Base-by-base conservation (phyloP, 169 alveolate species). In the Plasmodium relictum region DNA sequence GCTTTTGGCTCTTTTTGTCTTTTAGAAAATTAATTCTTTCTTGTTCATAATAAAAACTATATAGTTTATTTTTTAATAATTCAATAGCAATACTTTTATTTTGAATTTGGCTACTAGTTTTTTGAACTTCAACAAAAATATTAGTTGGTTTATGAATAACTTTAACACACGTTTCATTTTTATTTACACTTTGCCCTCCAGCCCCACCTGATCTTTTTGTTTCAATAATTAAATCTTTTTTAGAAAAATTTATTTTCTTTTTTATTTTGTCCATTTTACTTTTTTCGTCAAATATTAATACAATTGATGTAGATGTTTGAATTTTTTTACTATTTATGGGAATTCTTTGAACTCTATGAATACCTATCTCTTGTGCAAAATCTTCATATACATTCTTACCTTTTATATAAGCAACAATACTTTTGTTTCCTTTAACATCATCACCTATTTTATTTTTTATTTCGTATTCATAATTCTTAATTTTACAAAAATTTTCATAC, bases 171-270 rank as follows among this genome's bases (percentile, higher is more conserved):
- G 98, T 96, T 69, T 97, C 99, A 52, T 97, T 96, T 73, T 95
- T 97, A 94, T 97, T 97, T 3, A 97, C 99, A 85, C 97, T 98
- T 87, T 98, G 97, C 14, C 99, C 99, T 39, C 99, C 99, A 16
- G 98, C 98, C 2, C 99, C 99, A 26, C 97, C 93, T n/a, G 98
- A 95, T 56, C 98, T 93, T 97, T 95, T 96, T 9, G 96, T 95
- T 83, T 98, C 98, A 22, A 97, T 88, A 16, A 83, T 74, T 14
- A 97, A 72, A 63, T 96, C 98, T n/a, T 91, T 92, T 45, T 95
- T 96, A 42, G 62, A 18, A 6, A 76, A 12, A 12, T 65, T 48
- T 6, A 76, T 73, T 69, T 72, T 72, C 71, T 90, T 73, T 37
- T 66, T 24, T 6, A 80, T 50, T 14, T 63, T 74, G 2, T 69